Base-by-base conservation (phyloP, 257 asterid genomes). In the Anisodus tanguticus region DNA sequence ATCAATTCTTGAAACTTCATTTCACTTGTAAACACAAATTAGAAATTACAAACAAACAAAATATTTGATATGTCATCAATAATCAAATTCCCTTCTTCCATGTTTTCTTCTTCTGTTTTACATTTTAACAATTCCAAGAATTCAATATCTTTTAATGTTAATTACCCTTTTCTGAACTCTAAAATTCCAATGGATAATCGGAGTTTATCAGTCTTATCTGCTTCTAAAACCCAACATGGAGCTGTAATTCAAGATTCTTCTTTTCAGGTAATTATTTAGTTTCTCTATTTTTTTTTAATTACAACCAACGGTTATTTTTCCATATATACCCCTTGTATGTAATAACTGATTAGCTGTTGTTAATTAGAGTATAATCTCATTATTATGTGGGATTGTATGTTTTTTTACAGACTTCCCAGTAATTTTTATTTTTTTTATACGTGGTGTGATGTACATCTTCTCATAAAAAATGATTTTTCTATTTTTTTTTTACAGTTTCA, bases 131-230 rank as follows among this genome's bases (percentile, higher is more conserved):
- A 81, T 77, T 51, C 87, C 13, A 88, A 59, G 45, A 87, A 85
- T 74, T 84, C 84, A 72, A 62, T 85, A 10, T 54, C 87, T 71
- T 12, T 79, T 54, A 68, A 72, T 41, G 83, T 3, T 4, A 22
- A 10, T 17, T 85, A 43, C 60, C 86, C 64, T 59, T 58, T 87
- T 37, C 16, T 31, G 66, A 86, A 81, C 72, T 35, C 4, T 35
- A 79, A 84, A 79, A 16, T 22, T 81, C 74, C 74, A 62, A 47
- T 72, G 83, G 67, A 81, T 58, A 86, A 80, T 35, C 86, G 10
- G 72, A 69, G 81, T n/a, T 86, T 89, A 41, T 85, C 98, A 5
- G 81, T 89, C 82, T 64, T 86, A 59, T 87, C 93, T 49, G 92
- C 93, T 74, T 88, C 93, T 67, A 31, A n/a, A 26, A 66, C 82